phyloP scores from a whole-genome alignment of 768 basidiomycete genomes.

The Leccinum olivaceopallidum region DNA sequence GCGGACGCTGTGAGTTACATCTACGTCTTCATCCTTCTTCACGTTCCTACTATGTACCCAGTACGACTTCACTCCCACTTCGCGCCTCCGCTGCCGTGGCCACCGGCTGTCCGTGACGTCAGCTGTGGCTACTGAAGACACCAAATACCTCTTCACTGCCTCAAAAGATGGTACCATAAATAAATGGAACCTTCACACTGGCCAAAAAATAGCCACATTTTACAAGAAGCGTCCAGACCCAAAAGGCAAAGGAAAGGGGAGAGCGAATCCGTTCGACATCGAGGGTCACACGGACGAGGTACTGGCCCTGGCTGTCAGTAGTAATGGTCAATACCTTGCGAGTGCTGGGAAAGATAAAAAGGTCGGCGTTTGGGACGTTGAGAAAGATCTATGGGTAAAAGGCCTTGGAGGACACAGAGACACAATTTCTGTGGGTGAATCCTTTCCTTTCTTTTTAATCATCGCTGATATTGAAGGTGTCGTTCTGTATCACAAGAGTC shows the following conservation, averaged over 20 bases:
- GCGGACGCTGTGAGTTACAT: constrained; percentile 60
- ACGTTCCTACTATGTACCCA: constrained; percentile 24
- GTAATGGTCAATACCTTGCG: constrained; percentile 81
- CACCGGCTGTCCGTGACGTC: constrained; percentile 83
- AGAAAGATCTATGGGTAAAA: constrained; percentile 73
- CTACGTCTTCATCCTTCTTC: background rate
- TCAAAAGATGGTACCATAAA: constrained; percentile 91
- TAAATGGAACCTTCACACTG: constrained; percentile 76
- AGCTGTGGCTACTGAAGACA: constrained; percentile 74
- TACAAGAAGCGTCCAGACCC: constrained; percentile 54
- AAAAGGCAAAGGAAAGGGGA: constrained; percentile 60
- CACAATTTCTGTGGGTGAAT: constrained; percentile 58
- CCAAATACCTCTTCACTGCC: constrained; percentile 77
- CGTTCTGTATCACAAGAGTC: constrained; percentile 42
- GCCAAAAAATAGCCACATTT: constrained; percentile 57
- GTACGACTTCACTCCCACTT: constrained; percentile 52
- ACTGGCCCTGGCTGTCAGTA: constrained; percentile 77
- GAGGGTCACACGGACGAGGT: constrained; percentile 89
- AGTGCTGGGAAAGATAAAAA: constrained; percentile 85
- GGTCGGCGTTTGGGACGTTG: constrained; percentile 85
- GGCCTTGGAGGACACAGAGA: constrained; percentile 80
- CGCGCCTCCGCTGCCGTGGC: constrained; percentile 62
- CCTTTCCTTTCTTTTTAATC: constrained; percentile 40
- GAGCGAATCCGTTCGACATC: constrained; percentile 45
- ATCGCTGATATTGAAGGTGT: background rate